Conservation (phyloP, 148 eudicot species). For the Chenopodium berlandieri region DNA sequence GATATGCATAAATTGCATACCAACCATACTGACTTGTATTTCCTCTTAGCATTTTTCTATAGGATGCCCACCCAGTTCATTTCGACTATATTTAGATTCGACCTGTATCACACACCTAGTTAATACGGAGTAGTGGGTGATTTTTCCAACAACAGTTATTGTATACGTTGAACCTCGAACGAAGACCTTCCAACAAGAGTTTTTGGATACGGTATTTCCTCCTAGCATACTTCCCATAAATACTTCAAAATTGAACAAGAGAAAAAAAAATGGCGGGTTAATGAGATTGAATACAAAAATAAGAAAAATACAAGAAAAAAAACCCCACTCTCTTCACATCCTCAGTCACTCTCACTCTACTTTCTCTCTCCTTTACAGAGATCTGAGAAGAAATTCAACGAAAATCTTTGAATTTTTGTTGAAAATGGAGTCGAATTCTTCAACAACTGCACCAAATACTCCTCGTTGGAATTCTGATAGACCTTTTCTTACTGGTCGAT, state of each 20-base stretch:
- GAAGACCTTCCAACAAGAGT: no score
- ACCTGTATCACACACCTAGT: no score
- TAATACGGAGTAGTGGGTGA: no score
- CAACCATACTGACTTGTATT: no score
- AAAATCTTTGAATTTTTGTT: no score
- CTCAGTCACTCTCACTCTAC: not conserved
- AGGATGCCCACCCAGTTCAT: no score
- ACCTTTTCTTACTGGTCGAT: conserved; percentile 69
- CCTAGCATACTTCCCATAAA: no score
- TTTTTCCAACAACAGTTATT: no score
- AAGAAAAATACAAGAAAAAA: not conserved
- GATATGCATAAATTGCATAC: no score
- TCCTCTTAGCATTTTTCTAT: no score
- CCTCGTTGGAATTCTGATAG: conserved; percentile 66
- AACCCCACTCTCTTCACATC: not conserved
- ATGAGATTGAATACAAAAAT: conserved; percentile 6
- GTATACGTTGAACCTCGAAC: no score
- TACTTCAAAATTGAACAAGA: not conserved
- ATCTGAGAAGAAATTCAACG: not conserved
- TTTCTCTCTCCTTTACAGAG: not conserved
- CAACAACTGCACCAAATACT: conserved; percentile 31
- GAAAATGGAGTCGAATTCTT: conserved; percentile 32
- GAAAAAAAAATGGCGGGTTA: conserved; percentile 22
- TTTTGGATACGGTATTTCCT: not conserved
- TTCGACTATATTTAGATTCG: no score